Evolutionary conservation across 805 yeast genomes (phyloP).

Genomic region (Naumovozyma dairenensis): DNA sequence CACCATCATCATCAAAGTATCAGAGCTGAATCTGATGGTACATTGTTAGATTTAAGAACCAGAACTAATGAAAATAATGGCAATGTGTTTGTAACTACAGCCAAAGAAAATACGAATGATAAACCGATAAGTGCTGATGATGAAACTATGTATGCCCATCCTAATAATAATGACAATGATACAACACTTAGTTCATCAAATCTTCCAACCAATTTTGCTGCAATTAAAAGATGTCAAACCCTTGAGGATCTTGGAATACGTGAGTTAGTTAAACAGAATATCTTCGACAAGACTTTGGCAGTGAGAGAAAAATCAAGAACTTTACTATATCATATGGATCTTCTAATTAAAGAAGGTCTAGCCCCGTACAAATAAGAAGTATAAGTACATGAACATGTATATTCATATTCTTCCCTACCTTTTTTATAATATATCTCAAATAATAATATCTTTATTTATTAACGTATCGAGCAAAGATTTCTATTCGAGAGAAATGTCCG

Average conservation of each 20-base stretch:
- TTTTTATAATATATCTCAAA: too few species aligned
- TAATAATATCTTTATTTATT: too few species aligned
- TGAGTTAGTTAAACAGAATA: constrained; percentile 22
- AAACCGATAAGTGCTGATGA: constrained; percentile 1
- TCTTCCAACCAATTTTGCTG: constrained; percentile 12
- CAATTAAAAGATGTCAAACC: constrained; percentile 23
- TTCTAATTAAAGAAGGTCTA: constrained; percentile 14
- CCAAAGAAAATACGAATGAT: not conserved
- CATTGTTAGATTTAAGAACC: not conserved
- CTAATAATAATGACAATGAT: not conserved
- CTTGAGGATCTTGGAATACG: constrained; percentile 22
- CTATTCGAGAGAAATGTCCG: too few species aligned
- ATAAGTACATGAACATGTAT: not conserved
- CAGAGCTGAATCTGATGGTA: not conserved
- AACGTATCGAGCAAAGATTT: too few species aligned
- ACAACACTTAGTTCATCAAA: constrained; percentile 7
- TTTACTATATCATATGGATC: constrained; percentile 25
- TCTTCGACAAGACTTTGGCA: constrained; percentile 19
- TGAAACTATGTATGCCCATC: not conserved
- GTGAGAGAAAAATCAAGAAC: constrained; percentile 28
- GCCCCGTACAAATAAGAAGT: too few species aligned
- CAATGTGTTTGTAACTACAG: too few species aligned
- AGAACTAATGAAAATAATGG: constrained; percentile 3
- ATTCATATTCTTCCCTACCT: not conserved
- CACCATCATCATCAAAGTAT: too few species aligned